A percentile compares a stretch with the other conserved stretches of the same genome.
Conservation (phyloP, 306 rosid species). For the Vicia sativa region DNA sequence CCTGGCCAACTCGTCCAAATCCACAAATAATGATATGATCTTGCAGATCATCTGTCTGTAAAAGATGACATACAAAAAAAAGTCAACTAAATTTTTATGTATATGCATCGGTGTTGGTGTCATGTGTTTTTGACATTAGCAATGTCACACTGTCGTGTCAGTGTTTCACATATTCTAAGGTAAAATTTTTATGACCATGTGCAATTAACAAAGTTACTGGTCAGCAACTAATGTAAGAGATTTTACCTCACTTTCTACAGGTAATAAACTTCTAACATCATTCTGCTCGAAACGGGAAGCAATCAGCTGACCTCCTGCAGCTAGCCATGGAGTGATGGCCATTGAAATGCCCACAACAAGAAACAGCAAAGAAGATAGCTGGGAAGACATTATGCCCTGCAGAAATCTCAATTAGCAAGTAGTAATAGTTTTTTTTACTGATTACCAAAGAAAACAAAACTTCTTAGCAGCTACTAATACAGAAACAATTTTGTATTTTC, state of each 20-base stretch:
- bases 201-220: slow-evolving; percentile 33
- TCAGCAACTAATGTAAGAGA: slow-evolving; percentile 25
- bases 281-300: slow-evolving; percentile 98
- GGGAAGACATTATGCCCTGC: slow-evolving; percentile 98
- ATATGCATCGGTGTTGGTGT: background rate
- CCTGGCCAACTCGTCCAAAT: slow-evolving; percentile 99
- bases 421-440: slow-evolving; percentile 4
- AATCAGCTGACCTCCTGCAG: slow-evolving; percentile 96
- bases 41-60: slow-evolving; percentile 99
- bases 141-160: background rate
- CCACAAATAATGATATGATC: slow-evolving; percentile 97
- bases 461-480: slow-evolving; percentile 9
- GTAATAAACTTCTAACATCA: slow-evolving; percentile 95
- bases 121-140: background rate
- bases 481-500: slow-evolving; percentile 5
- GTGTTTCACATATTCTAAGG: background rate
- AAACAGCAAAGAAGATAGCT: slow-evolving; percentile 87
- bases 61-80: slow-evolving; percentile 45
- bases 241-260: slow-evolving; percentile 96
- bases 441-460: slow-evolving; percentile 28
- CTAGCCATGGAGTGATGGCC: slow-evolving; percentile 99
- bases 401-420: slow-evolving; percentile 39
- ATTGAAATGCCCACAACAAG: slow-evolving; percentile 98
- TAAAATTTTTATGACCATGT: slow-evolving; percentile 20
- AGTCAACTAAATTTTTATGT: too few relatives aligned